Percentiles rank a stretch among this genome's conserved stretches.
Conservation (phyloP, 148 eudicot species). For the Beta vulgaris region DNA sequence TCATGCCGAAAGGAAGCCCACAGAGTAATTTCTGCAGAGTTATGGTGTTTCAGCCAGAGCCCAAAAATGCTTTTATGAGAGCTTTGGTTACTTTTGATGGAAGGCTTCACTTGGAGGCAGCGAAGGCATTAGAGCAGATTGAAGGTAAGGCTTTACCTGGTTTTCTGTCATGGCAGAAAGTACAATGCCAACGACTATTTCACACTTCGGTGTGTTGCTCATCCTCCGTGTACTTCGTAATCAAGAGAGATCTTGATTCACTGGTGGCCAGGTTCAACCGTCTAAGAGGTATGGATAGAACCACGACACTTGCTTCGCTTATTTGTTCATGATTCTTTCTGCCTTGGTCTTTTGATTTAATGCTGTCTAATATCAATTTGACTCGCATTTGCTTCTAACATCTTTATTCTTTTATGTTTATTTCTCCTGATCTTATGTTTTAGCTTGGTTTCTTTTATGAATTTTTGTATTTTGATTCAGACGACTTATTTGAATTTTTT, state of each 20-base stretch:
- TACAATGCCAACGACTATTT: constrained; percentile 65
- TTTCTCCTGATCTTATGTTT: not conserved
- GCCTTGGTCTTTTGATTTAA: not conserved
- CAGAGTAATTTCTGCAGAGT: constrained; percentile 54
- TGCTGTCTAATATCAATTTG: too few relatives aligned
- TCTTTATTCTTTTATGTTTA: not conserved
- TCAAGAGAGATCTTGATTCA: constrained; percentile 47
- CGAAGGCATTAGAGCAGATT: constrained; percentile 86
- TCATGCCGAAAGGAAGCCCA: constrained; percentile 67
- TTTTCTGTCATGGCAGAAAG: constrained; percentile 82
- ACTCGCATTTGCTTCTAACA: too few relatives aligned
- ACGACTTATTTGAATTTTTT: not conserved
- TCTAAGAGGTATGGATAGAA: constrained; percentile 50
- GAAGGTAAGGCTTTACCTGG: constrained; percentile 82
- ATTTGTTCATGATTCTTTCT: not conserved
- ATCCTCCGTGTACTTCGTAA: constrained; percentile 52
- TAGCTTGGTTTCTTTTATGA: not conserved
- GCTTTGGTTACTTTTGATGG: constrained; percentile 80
- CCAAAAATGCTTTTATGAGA: constrained; percentile 52
- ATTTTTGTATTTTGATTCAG: not conserved
- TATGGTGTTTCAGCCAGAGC: constrained; percentile 66
- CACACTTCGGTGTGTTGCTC: constrained; percentile 81
- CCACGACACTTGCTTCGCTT: not conserved
- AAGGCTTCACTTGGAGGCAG: constrained; percentile 88
- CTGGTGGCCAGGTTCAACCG: constrained; percentile 44